These are phyloP conservation scores for Elaeagnus macrophylla DNA, from an alignment of 306 rosid species.

Conservation along the genomic window DNA sequence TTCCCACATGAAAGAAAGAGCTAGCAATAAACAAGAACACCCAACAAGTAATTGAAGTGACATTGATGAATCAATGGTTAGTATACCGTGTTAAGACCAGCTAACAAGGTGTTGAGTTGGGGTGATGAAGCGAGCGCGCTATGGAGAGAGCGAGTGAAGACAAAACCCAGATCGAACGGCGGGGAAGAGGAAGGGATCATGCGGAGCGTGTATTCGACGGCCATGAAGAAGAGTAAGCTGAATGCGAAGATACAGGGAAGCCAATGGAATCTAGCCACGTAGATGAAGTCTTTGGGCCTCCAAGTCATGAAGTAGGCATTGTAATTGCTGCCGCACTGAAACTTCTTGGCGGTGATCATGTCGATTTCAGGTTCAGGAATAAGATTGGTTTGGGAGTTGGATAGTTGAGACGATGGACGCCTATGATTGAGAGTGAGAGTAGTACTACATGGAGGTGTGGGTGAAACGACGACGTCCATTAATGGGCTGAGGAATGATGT, in stretches of 20 bases:
- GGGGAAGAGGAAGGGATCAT: constrained; percentile 79
- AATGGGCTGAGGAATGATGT: neutral
- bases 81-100: constrained; percentile 67
- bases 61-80: neutral
- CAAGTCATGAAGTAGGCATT: constrained; percentile 54
- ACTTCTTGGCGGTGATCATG: constrained; percentile 2
- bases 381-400: neutral
- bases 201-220: constrained; percentile 84
- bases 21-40: neutral
- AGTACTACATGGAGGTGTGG: constrained; percentile 1
- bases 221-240: constrained; percentile 78
- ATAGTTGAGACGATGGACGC: neutral
- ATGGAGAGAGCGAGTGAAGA: constrained; percentile 55
- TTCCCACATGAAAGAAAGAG: too few species aligned
- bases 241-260: constrained; percentile 57
- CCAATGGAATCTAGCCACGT: constrained; percentile 76
- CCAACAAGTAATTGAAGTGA: neutral
- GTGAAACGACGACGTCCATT: constrained; percentile 35
- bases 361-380: neutral
- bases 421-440: constrained; percentile 11
- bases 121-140: constrained; percentile 56
- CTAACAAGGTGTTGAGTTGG: constrained; percentile 51
- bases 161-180: constrained; percentile 79
- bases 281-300: constrained; percentile 41
- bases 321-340: neutral